phyloP scores from a whole-genome alignment of 2,329 filamentous ascomycete genomes.

The Samsoniella hepiali region DNA sequence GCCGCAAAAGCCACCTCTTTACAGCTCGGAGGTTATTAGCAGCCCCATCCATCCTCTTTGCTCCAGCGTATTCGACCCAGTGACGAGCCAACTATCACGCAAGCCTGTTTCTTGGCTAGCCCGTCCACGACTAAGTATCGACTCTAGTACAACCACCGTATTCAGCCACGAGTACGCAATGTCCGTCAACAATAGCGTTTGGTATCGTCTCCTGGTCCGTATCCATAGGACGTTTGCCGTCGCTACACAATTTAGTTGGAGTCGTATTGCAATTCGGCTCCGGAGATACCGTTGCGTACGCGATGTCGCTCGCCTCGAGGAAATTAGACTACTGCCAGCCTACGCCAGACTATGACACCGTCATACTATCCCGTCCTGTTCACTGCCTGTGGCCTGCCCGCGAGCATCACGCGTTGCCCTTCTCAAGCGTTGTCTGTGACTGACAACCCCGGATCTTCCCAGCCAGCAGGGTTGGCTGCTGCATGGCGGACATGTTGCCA shows the following conservation, averaged over 20 bases:
- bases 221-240: background rate
- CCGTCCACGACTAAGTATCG: background rate
- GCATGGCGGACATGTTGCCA: background rate
- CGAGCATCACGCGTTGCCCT: background rate
- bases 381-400: background rate
- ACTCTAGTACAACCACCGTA: background rate
- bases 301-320: background rate
- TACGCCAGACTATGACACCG: background rate
- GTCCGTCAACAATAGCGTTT: background rate
- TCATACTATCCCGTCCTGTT: background rate
- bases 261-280: background rate
- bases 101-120: background rate
- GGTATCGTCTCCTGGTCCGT: too few species aligned
- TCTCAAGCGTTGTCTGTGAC: background rate
- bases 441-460: constrained; percentile 7
- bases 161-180: background rate
- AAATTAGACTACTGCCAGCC: constrained; percentile 9
- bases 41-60: background rate
- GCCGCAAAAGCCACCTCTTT: constrained; percentile 6
- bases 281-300: background rate
- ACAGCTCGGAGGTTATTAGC: constrained; percentile 7
- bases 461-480: background rate
- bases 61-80: background rate
- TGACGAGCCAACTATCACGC: background rate
- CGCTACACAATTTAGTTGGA: background rate